Base-by-base conservation (phyloP, 371 early-diverging fungal genomes). In the Capillidium heterosporum region DNA sequence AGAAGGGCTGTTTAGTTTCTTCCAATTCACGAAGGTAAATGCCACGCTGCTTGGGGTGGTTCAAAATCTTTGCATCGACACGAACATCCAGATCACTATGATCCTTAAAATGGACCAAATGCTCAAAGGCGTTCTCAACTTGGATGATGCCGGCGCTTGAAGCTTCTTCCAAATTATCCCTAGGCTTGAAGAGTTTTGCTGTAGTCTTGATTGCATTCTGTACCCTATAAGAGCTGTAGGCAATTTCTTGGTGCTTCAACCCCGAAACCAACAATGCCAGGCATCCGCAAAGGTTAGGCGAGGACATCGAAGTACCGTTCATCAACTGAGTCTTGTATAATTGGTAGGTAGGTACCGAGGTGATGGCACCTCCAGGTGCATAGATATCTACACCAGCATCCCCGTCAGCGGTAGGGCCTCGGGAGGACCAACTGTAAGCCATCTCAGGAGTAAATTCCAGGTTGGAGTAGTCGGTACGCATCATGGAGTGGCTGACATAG, bases 301-400 rank as follows among this genome's bases (percentile, higher is more conserved):
- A 82, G 57, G 62, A 65, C 93, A 95, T 93, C 61, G 84, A 84
- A 17, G 93, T 90, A 47, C 94, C 96, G 65, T 95, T 95, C 81
- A 85, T 87, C 46, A 89, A 71, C 61, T 82, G 84, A 50, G 77
- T 65, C 54, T 76, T 75, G 57, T 82, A 69, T n/a, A 81, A 70
- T 10, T 75, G 81, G 66, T 88, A 95, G 23, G 81, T 76, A n/a
- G 96, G 94, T 23, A 89, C 84, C 59, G 82, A 78, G n/a, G 92
- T 85, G 51, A 92, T 84, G 11, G 95, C 95, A 51, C 84, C 82
- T 17, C 95, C 95, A 8, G 94, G 92, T 4, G 89, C 91, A 67
- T 88, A 93, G 28, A 93, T 73, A 61, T 81, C 77, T 2, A 85
- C 81, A 32, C 89, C 89, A 21, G 77, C 71, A 52, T 77, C 86